phyloP scores from a whole-genome alignment of 495 filamentous ascomycete species.

The Polyplosphaeria fusca region DNA sequence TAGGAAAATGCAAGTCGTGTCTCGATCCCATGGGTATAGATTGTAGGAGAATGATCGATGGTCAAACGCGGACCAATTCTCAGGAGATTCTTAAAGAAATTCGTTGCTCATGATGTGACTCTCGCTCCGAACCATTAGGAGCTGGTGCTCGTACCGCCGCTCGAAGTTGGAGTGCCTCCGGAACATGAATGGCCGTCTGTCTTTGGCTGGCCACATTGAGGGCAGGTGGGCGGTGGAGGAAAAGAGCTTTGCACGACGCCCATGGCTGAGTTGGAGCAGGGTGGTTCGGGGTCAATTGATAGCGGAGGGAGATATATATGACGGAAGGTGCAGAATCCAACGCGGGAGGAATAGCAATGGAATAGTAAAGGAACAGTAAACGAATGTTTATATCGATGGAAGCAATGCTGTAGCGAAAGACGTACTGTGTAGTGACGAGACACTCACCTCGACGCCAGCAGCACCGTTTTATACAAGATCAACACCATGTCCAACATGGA shows the following conservation, averaged over 20 bases:
- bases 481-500: no score
- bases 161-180: neutral
- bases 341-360: neutral
- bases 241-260: conserved; percentile 23
- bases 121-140: neutral
- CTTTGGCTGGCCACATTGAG: conserved; percentile 7
- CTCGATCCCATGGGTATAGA: neutral
- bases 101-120: neutral
- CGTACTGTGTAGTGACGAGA: no score
- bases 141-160: neutral
- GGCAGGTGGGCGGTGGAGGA: conserved; percentile 23
- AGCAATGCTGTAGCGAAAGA: neutral
- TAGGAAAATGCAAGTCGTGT: neutral
- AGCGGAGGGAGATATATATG: neutral
- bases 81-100: neutral
- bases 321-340: neutral
- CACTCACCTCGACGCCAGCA: no score
- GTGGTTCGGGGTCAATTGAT: neutral
- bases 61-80: neutral
- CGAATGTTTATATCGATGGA: neutral
- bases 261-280: conserved; percentile 1
- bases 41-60: neutral
- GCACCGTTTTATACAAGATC: no score
- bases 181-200: neutral
- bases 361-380: neutral